These are phyloP conservation scores for Epichloe festucae DNA, from an alignment of 2,329 filamentous ascomycete genomes.

Conservation along the genomic window DNA sequence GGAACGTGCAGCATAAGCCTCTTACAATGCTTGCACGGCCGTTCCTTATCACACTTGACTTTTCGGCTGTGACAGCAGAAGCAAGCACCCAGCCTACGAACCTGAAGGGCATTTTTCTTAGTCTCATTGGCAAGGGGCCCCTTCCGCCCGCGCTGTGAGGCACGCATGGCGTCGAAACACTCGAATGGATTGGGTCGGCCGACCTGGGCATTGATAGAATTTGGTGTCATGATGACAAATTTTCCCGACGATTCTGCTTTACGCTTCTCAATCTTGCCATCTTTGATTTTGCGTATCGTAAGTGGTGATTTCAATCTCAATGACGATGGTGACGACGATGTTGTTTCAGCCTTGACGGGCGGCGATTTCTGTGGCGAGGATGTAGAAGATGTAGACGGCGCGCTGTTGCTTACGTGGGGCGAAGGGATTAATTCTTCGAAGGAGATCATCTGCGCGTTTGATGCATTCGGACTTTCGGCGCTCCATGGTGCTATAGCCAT, in stretches of 20 bases:
- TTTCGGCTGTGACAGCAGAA: conserved; percentile 48
- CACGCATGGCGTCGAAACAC: conserved; percentile 39
- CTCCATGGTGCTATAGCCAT: conserved; percentile 29
- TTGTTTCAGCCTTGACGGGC: conserved; percentile 14
- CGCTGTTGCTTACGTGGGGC: conserved; percentile 7
- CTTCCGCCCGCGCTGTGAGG: conserved; percentile 42
- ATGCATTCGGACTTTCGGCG: conserved; percentile 19
- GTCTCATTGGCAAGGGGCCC: conserved; percentile 40
- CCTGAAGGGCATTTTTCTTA: conserved; percentile 40
- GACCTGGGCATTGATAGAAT: conserved; percentile 36
- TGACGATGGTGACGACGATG: not conserved
- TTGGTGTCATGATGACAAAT: conserved; percentile 43
- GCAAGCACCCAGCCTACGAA: conserved; percentile 41
- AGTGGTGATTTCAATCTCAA: conserved; percentile 15
- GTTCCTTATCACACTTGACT: conserved; percentile 42
- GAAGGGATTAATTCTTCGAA: conserved; percentile 28
- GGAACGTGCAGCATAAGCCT: conserved; percentile 37
- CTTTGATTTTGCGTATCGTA: conserved; percentile 30
- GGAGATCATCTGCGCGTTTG: conserved; percentile 21
- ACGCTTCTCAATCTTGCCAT: conserved; percentile 22
- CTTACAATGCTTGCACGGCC: conserved; percentile 44
- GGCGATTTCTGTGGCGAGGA: conserved; percentile 19
- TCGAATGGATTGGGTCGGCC: conserved; percentile 40
- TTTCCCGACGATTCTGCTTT: conserved; percentile 22
- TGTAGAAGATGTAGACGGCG: conserved; percentile 12